Percentiles rank a stretch among this genome's conserved stretches.
Conservation (phyloP, 2,329 filamentous ascomycete genomes). For the Colletotrichum sojae region DNA sequence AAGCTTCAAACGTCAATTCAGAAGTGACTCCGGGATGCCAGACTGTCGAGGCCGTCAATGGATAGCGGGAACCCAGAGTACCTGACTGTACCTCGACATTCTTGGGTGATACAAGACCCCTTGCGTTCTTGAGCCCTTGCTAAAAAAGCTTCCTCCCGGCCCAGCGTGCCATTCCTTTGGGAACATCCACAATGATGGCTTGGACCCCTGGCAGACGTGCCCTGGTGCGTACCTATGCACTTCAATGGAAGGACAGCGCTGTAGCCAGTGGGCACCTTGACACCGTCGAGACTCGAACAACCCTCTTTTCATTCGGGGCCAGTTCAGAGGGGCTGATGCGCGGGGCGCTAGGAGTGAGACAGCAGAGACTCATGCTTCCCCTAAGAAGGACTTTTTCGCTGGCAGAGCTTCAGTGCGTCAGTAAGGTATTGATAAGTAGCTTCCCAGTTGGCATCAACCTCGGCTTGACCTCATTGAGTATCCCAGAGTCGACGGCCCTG, state of each 20-base stretch:
- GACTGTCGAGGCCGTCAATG: too few relatives aligned
- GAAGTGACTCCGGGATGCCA: too few relatives aligned
- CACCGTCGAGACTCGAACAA: too few relatives aligned
- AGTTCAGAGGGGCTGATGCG: not conserved
- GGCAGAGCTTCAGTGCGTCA: not conserved
- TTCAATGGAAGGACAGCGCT: not conserved
- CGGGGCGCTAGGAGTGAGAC: not conserved
- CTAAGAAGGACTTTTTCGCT: not conserved
- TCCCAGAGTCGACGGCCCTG: not conserved
- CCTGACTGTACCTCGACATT: too few relatives aligned
- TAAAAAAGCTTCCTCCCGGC: constrained; percentile 27
- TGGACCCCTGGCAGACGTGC: constrained; percentile 13
- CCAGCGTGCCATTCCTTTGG: constrained; percentile 40
- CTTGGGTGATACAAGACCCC: too few relatives aligned
- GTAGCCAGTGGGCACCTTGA: not conserved
- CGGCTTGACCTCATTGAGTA: constrained; percentile 10
- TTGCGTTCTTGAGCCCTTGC: not conserved
- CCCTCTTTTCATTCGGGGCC: not conserved
- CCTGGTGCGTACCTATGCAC: constrained; percentile 18
- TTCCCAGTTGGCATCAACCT: not conserved
- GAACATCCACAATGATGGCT: constrained; percentile 25
- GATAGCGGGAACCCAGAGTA: too few relatives aligned
- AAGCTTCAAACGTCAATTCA: too few relatives aligned
- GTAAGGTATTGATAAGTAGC: not conserved
- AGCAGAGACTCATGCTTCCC: not conserved